Conservation (phyloP, 2,329 filamentous ascomycete species). For the Didymella segeticola region DNA sequence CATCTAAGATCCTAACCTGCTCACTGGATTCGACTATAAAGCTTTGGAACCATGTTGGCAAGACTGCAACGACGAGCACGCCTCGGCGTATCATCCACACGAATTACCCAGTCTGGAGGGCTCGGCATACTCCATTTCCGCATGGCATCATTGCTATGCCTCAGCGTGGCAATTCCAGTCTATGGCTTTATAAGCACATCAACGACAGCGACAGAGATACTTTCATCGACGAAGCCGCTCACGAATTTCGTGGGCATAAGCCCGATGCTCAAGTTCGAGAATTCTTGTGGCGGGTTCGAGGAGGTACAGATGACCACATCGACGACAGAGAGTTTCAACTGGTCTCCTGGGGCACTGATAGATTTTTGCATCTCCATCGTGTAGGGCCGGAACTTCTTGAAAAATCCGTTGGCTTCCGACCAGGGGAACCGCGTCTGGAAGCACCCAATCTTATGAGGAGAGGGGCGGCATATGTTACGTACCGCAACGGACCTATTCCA, state of each 20-base stretch:
- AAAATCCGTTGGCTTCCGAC: slow-evolving; percentile 74
- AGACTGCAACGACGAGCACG: slow-evolving; percentile 54
- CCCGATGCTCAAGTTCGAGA: slow-evolving; percentile 74
- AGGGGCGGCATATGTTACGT: slow-evolving; percentile 85
- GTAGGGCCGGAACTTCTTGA: slow-evolving; percentile 68
- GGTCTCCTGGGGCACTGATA: slow-evolving; percentile 91
- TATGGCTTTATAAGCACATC: slow-evolving; percentile 81
- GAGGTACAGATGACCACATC: slow-evolving; percentile 67
- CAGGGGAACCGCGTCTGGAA: slow-evolving; percentile 69
- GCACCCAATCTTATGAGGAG: slow-evolving; percentile 78
- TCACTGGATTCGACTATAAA: slow-evolving; percentile 92
- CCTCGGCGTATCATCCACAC: slow-evolving; percentile 73
- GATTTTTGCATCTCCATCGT: slow-evolving; percentile 78
- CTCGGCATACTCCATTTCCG: slow-evolving; percentile 89
- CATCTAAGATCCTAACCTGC: slow-evolving; percentile 80
- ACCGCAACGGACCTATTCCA: slow-evolving; percentile 62
- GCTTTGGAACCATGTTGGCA: slow-evolving; percentile 80
- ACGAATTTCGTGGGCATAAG: slow-evolving; percentile 61
- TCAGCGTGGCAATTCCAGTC: slow-evolving; percentile 81
- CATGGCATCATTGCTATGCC: slow-evolving; percentile 88
- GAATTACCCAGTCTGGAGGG: slow-evolving; percentile 87
- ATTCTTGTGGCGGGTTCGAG: slow-evolving; percentile 86
- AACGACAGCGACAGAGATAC: slow-evolving; percentile 46
- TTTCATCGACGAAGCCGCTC: slow-evolving; percentile 47
- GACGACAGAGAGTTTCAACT: slow-evolving; percentile 91